A percentile compares a stretch with the other conserved stretches of the same genome.
phyloP scores from a whole-genome alignment of 139 green algal genomes.

The Chlamydomonas urium region DNA sequence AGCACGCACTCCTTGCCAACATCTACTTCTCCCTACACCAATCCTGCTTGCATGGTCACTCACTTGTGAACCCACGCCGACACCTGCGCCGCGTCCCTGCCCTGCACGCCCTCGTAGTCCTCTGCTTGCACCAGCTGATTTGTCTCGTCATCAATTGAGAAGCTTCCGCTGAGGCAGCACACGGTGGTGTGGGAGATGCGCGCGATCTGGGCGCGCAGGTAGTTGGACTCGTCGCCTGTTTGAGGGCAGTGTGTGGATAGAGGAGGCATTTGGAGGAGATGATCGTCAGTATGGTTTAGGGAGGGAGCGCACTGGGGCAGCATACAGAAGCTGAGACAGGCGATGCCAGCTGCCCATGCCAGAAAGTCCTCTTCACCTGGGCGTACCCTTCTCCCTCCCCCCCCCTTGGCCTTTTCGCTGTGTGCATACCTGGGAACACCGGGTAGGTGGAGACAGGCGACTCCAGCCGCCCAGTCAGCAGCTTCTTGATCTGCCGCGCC shows the following conservation, averaged over 20 bases:
- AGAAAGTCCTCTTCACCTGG: no score
- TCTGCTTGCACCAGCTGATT: slow-evolving; percentile 59
- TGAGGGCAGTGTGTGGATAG: neutral
- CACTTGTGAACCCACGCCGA: slow-evolving; percentile 5
- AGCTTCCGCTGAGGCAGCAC: slow-evolving; percentile 58
- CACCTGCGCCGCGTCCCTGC: slow-evolving; percentile 29
- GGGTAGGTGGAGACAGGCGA: slow-evolving; percentile 71
- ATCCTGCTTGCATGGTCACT: no score
- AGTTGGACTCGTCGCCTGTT: slow-evolving; percentile 54
- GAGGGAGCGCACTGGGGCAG: no score
- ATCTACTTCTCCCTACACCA: no score
- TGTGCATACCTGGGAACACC: slow-evolving; percentile 68
- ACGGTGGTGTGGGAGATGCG: slow-evolving; percentile 72
- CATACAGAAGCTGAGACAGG: no score
- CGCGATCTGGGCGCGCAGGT: slow-evolving; percentile 70
- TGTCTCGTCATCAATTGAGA: slow-evolving; percentile 62
- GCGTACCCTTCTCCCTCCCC: no score
- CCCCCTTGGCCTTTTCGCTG: no score
- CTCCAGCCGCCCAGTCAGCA: slow-evolving; percentile 44
- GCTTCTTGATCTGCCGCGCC: slow-evolving; percentile 38
- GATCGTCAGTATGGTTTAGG: no score
- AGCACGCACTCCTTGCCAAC: no score
- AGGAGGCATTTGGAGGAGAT: no score
- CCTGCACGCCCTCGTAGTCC: slow-evolving; percentile 44
- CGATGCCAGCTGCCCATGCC: no score